phyloP scores from a whole-genome alignment of 805 yeast genomes.

The Clavispora carvajalis region DNA sequence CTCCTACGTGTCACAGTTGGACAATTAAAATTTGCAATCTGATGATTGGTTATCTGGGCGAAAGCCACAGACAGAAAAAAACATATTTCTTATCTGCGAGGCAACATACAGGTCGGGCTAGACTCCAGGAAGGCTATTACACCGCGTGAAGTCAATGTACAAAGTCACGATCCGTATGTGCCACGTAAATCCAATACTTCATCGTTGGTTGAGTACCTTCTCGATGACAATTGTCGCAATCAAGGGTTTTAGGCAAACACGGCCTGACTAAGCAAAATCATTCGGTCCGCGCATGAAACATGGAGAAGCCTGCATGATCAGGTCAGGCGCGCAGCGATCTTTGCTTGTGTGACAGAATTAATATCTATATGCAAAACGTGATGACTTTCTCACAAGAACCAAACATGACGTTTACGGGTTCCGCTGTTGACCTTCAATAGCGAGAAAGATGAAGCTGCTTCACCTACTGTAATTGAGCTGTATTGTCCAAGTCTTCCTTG shows the following conservation, averaged over 20 bases:
- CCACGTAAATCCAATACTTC: not conserved
- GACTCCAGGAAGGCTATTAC: not conserved
- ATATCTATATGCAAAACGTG: constrained; percentile 5
- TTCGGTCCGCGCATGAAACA: not conserved
- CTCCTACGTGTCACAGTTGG: too few relatives aligned
- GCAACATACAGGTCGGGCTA: not conserved
- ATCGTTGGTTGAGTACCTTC: not conserved
- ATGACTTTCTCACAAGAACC: constrained; percentile 5
- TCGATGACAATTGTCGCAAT: not conserved
- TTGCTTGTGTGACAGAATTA: constrained; percentile 9
- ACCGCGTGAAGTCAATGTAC: too few relatives aligned
- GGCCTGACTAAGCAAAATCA: not conserved
- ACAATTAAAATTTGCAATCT: too few relatives aligned
- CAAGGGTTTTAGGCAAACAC: not conserved
- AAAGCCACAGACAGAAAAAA: too few relatives aligned
- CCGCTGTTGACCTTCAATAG: not conserved
- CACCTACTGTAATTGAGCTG: not conserved
- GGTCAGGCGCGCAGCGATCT: constrained; percentile 11
- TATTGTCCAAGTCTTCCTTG: not conserved
- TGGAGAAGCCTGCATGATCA: constrained; percentile 10
- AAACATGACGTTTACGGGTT: not conserved
- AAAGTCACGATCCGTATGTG: not conserved
- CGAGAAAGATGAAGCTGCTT: too few relatives aligned
- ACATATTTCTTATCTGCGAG: not conserved
- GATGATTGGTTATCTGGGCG: too few relatives aligned